Percentiles rank a stretch among this genome's conserved stretches.
phyloP scores from a whole-genome alignment of 345 rosid genomes.

The rapeseed (Brassica napus) region Da-Ae NC_063444.1:47030001-47030500 shows the following conservation, averaged over 20 bases:
- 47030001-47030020: too few species aligned
- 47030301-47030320: constrained; percentile 9
- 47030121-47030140: too few species aligned
- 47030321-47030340: constrained; percentile 27
- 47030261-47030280: constrained; percentile 2
- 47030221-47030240: background rate
- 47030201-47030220: too few species aligned
- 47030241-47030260: too few species aligned
- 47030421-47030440: background rate
- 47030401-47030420: background rate
- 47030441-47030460: background rate
- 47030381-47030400: constrained; percentile 20
- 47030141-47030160: too few species aligned
- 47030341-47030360: background rate
- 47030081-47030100: too few species aligned
- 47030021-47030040: too few species aligned
- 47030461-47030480: constrained; percentile 14
- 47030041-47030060: too few species aligned
- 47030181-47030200: too few species aligned
- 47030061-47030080: too few species aligned
- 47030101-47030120: too few species aligned
- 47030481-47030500: background rate
- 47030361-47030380: constrained; percentile 1
- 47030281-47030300: constrained; percentile 14
- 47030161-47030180: too few species aligned